Evolutionary conservation across 108 stramenopile species (phyloP), one percentile per base, ranked within the genome.

Genomic region (Discostella pseudostelligera): DNA sequence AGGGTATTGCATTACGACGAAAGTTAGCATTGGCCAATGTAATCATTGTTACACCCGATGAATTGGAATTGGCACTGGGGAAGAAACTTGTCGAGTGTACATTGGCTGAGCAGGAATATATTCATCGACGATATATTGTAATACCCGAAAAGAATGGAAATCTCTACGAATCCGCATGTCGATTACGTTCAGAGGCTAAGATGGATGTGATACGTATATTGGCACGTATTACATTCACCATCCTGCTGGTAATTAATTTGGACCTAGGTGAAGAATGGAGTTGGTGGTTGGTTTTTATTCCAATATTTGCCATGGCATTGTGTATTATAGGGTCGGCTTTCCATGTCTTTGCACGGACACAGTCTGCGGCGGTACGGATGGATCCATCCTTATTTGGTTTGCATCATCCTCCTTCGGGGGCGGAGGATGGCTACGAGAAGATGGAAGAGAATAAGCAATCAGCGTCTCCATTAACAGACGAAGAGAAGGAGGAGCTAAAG

Each of bases 281-380:
- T 65, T 95, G 91, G 91, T 95, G 94, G 94, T 35, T 89, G 8
- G 63, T 93, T 22, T 95, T 95, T 74, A 29, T 74, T 19, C 94
- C 94, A 1, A 80, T 95, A 47, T 93, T 84, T 68, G 35, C 78
- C 14, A 71, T 86, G 78, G 62, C 79, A 0, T 29, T 71, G 25
- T 63, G 80, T 32, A 69, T 91, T 39, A 84, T 88, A 35, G 80
- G 64, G 43, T 54, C 74, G 1, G 84, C 87, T 36, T 88, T 84
- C 56, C 75, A 79, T 20, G 58, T 77, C 46, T 89, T 89, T 75
- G 74, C 80, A 1, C 77, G 79, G 39, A 79, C 81, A 2, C 88
- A 88, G 59, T 58, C 63, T 3, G 78, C 65, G 48, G 90, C 87
- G 8, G 78, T 60, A 1, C 72, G 82, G 47, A 83, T 72, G 62